These are phyloP conservation scores for Pisolithus sp. DNA, from an alignment of 768 basidiomycete species.

Conservation along the genomic window DNA sequence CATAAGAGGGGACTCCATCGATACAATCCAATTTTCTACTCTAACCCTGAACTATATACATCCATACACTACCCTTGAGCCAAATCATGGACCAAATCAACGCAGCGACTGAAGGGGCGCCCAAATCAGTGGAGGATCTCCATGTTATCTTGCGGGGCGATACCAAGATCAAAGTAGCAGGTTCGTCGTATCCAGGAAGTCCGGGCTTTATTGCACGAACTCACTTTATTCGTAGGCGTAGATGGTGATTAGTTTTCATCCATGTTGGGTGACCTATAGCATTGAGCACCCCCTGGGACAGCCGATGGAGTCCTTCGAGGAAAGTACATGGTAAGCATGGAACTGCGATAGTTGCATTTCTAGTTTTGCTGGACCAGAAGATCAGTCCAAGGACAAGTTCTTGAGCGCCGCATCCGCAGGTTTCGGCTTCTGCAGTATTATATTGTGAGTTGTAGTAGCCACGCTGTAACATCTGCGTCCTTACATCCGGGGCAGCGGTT, in stretches of 20 bases:
- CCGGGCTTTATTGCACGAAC: slow-evolving; percentile 1
- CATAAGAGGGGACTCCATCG: neutral
- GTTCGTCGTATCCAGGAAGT: slow-evolving; percentile 35
- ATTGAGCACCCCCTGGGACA: slow-evolving; percentile 24
- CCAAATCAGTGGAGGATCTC: slow-evolving; percentile 54
- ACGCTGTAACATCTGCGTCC: neutral
- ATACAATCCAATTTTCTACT: too few species aligned
- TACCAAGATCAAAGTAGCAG: slow-evolving; percentile 89
- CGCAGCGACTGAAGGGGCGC: slow-evolving; percentile 33
- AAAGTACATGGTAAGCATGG: slow-evolving; percentile 73
- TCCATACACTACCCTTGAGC: neutral
- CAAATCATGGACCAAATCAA: neutral
- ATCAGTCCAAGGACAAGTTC: slow-evolving; percentile 87
- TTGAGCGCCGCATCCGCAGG: slow-evolving; percentile 73
- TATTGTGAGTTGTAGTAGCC: slow-evolving; percentile 57
- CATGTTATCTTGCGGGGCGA: slow-evolving; percentile 48
- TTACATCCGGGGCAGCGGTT: slow-evolving; percentile 45
- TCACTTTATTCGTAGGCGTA: slow-evolving; percentile 35
- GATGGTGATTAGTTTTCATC: slow-evolving; percentile 48
- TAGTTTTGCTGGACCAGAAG: slow-evolving; percentile 5
- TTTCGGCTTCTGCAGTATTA: slow-evolving; percentile 90
- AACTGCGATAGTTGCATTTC: neutral
- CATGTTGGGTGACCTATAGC: slow-evolving; percentile 1
- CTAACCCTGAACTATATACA: neutral
- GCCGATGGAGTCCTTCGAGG: slow-evolving; percentile 93